phyloP scores from a whole-genome alignment of 2,329 filamentous ascomycete genomes.

The Colletotrichum orchidophilum region DNA sequence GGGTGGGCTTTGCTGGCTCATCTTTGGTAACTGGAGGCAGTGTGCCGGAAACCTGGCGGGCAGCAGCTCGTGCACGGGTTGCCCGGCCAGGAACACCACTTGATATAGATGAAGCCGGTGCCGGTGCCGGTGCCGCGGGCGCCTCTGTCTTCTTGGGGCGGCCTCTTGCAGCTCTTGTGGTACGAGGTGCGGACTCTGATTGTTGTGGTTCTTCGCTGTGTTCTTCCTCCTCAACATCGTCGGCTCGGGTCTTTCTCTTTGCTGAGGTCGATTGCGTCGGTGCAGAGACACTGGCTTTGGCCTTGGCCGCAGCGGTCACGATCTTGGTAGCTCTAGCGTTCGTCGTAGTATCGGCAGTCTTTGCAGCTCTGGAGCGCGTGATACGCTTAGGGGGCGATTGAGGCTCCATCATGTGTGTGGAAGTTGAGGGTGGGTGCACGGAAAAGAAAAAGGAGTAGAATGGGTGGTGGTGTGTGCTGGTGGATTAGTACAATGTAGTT shows the following conservation, averaged over 20 bases:
- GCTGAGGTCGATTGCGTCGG: constrained; percentile 39
- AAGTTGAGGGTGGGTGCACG: neutral
- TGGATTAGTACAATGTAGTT: constrained; percentile 23
- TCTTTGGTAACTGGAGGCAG: constrained; percentile 35
- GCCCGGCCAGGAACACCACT: constrained; percentile 38
- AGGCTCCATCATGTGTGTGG: constrained; percentile 54
- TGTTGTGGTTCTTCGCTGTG: constrained; percentile 43
- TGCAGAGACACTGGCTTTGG: constrained; percentile 48
- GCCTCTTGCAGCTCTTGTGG: constrained; percentile 55
- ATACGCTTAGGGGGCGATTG: constrained; percentile 68
- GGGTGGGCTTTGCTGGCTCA: constrained; percentile 46
- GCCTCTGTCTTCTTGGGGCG: constrained; percentile 53
- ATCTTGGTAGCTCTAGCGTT: constrained; percentile 53
- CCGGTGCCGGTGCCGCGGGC: constrained; percentile 17
- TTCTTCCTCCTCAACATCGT: constrained; percentile 62
- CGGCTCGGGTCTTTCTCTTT: constrained; percentile 65
- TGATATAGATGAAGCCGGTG: constrained; percentile 33
- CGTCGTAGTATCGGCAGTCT: constrained; percentile 46
- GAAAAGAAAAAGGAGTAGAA: constrained; percentile 14
- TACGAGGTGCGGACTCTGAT: constrained; percentile 40
- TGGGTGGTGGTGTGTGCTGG: constrained; percentile 1
- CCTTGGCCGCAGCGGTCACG: constrained; percentile 59
- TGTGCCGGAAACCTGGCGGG: constrained; percentile 39
- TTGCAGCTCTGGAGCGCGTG: constrained; percentile 60
- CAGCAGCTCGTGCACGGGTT: constrained; percentile 41